phyloP scores from a whole-genome alignment of 441 rosid genomes.

The Aquilaria agallochum region DNA sequence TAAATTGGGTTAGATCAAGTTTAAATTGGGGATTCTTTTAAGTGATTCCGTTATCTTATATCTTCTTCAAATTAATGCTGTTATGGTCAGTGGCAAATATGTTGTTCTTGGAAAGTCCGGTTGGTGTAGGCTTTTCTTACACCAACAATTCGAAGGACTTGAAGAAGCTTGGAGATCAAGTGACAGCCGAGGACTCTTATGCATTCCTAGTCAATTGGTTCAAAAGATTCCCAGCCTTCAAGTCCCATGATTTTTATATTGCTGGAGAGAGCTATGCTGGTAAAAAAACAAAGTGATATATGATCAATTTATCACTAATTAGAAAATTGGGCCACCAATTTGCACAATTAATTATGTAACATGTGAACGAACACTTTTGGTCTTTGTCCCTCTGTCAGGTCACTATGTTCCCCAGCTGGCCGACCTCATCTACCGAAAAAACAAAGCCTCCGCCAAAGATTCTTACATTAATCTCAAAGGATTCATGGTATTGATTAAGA shows the following conservation, averaged over 20 bases:
- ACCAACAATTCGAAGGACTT: conserved; percentile 44
- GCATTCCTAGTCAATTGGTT: conserved; percentile 47
- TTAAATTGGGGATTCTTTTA: conserved; percentile 1
- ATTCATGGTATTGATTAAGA: conserved; percentile 42
- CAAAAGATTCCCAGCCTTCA: conserved; percentile 41
- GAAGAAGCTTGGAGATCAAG: conserved; percentile 38
- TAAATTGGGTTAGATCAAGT: too few species aligned
- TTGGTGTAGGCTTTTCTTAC: conserved; percentile 66
- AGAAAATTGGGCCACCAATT: not conserved
- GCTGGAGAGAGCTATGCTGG: conserved; percentile 69
- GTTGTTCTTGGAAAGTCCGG: conserved; percentile 58
- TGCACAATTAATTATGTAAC: not conserved
- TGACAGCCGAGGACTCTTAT: conserved; percentile 43
- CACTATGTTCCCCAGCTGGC: conserved; percentile 88
- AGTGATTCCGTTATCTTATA: not conserved
- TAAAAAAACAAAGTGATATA: conserved; percentile 1
- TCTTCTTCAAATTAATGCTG: not conserved
- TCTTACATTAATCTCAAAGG: conserved; percentile 65
- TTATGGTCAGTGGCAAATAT: conserved; percentile 39
- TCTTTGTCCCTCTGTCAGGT: conserved; percentile 28
- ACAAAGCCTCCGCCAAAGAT: conserved; percentile 29
- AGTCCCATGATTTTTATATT: conserved; percentile 39
- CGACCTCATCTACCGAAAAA: conserved; percentile 52
- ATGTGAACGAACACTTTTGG: not conserved
- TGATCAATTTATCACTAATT: too few species aligned